These are phyloP conservation scores for Corchorus capsularis DNA, from an alignment of 345 rosid genomes.

Conservation along the genomic window DNA sequence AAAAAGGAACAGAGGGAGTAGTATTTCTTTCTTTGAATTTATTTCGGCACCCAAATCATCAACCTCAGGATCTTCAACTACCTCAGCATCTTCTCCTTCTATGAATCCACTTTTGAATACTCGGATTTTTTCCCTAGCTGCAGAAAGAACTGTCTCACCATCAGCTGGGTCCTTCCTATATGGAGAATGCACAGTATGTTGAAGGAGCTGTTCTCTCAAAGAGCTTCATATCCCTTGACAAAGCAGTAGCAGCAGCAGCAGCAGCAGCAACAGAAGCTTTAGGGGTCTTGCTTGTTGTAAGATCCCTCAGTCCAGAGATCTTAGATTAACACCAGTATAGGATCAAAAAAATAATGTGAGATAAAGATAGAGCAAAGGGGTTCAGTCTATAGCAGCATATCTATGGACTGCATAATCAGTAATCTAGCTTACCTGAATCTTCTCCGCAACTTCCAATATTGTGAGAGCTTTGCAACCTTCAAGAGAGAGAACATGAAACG, in stretches of 20 bases:
- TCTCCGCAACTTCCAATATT: conserved; percentile 86
- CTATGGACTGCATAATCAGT: background rate
- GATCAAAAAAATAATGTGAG: background rate
- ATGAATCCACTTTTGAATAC: conserved; percentile 59
- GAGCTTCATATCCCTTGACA: conserved; percentile 89
- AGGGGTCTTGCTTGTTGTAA: conserved; percentile 91
- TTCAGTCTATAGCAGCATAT: background rate
- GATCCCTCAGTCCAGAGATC: conserved; percentile 94
- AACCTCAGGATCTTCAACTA: conserved; percentile 73
- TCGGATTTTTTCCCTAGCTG: conserved; percentile 76
- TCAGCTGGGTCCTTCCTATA: conserved; percentile 79
- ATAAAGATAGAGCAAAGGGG: background rate
- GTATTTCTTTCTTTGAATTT: conserved; percentile 43
- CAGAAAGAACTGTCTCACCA: conserved; percentile 69
- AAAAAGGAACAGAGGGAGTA: no score
- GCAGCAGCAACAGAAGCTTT: conserved; percentile 97
- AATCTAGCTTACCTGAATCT: conserved; percentile 68
- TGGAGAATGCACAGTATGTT: conserved; percentile 74
- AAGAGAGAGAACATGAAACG: conserved; percentile 81
- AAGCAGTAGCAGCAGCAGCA: no score
- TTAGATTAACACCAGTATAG: conserved; percentile 33
- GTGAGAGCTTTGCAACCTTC: conserved; percentile 79
- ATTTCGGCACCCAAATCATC: conserved; percentile 56
- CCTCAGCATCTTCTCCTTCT: conserved; percentile 82
- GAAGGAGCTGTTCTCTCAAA: conserved; percentile 97